Conservation (phyloP, 2,329 filamentous ascomycete genomes). For the Juglanconis sp. region DNA sequence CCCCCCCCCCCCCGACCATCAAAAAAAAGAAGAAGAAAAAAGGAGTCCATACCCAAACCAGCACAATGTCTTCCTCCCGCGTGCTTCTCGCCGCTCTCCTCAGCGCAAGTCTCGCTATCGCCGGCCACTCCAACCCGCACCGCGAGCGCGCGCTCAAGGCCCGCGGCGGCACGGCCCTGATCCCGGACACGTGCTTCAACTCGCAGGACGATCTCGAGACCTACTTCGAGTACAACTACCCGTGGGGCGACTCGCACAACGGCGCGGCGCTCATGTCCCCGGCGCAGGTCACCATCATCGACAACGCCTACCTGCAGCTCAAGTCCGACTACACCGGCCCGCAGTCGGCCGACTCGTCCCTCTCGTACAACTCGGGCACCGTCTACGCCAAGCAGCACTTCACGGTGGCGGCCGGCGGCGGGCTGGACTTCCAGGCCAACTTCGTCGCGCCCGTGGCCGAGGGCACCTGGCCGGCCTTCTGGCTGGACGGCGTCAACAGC, state of each 20-base stretch:
- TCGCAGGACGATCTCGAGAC: slow-evolving; percentile 31
- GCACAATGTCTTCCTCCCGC: slow-evolving; percentile 8
- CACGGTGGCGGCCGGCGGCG: slow-evolving; percentile 32
- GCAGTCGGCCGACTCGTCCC: slow-evolving; percentile 31
- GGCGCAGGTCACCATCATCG: slow-evolving; percentile 38
- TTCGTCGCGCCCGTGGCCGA: slow-evolving; percentile 35
- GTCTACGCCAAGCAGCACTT: slow-evolving; percentile 36
- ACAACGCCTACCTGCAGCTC: slow-evolving; percentile 39
- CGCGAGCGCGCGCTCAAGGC: slow-evolving; percentile 14
- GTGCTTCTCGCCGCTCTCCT: slow-evolving; percentile 6
- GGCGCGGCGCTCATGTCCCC: slow-evolving; percentile 50
- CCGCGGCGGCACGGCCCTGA: slow-evolving; percentile 31
- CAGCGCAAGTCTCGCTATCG: slow-evolving; percentile 6
- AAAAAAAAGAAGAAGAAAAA: too few species aligned
- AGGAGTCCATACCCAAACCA: not conserved
- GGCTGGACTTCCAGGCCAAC: slow-evolving; percentile 37
- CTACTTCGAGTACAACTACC: slow-evolving; percentile 50
- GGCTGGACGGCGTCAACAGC: slow-evolving; percentile 47
- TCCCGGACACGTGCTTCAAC: slow-evolving; percentile 34
- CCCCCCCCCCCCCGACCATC: not conserved
- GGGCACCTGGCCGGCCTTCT: slow-evolving; percentile 55
- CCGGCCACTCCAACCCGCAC: slow-evolving; percentile 4
- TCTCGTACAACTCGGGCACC: slow-evolving; percentile 48
- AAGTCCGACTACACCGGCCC: slow-evolving; percentile 42
- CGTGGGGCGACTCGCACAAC: slow-evolving; percentile 54